Evolutionary conservation across 169 alveolate genomes (phyloP), one percentile per base, ranked within the genome.

Genomic region (Pseudocohnilembus persalinus): DNA sequence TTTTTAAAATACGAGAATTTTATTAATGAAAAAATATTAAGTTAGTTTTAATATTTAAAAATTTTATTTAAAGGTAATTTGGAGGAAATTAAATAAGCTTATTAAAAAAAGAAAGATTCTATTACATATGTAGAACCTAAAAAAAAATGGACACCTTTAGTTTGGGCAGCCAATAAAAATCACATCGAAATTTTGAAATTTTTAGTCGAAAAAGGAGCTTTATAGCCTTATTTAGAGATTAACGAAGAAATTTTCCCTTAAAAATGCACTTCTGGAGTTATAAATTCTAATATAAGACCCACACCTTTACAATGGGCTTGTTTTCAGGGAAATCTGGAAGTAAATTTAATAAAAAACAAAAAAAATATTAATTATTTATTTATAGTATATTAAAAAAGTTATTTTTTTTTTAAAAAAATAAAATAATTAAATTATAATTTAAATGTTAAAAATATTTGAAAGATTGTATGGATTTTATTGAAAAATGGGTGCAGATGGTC

Each of bases 281-380:
- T 86, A 28, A 86, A 86, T 81, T 72, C 49, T 29, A 73, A 79
- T 29, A 72, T 74, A 1, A 81, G 80, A 73, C 65, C 83, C 29
- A 88, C 97, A 20, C 97, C 97, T 0, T 86, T 93, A 11, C 88
- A 89, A 80, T 93, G 97, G 95, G 93, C 96, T 20, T 87, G 92
- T 68, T 94, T 88, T 81, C 89, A 92, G 86, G 97, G 97, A 6
- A 89, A 82, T 80, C 77, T 88, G 68, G 80, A 82, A 63, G 85
- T 81, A 81, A 73, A 73, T 29, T 33, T 72, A 32, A 73, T 35
- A 29, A 76, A 28, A 73, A 29, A 72, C 30, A 11, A 29, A 4
- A 28, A 35, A 24, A 74, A 82, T 26, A 76, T 73, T 31, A 82
- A n/a, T 15, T 26, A 74, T 83, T 29, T 1, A 4, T 74, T 74